Percentiles rank a stretch among this genome's conserved stretches.
Evolutionary conservation across 192 early-diverging fungal genomes (phyloP).

Genomic region (Coemansia sp.): DNA sequence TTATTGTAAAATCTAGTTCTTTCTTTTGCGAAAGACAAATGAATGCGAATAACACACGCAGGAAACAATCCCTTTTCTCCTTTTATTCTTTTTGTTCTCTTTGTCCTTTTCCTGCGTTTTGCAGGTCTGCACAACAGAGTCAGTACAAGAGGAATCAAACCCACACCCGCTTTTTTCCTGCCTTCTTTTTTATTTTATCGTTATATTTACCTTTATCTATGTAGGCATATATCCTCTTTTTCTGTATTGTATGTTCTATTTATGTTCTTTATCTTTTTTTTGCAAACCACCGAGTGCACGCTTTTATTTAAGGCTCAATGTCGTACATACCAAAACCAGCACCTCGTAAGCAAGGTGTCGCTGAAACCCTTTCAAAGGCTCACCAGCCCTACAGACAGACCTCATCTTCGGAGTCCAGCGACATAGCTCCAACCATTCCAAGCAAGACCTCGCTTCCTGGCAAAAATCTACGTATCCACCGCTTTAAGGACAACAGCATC

Average conservation of each 20-base stretch:
- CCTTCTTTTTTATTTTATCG: neutral
- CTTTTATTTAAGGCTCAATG: conserved; percentile 7
- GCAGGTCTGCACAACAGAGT: neutral
- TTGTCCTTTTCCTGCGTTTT: conserved; percentile 1
- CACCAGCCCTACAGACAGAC: neutral
- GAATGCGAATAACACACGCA: too few species aligned
- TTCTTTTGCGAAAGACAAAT: too few species aligned
- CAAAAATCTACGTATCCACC: neutral
- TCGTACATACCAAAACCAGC: conserved; percentile 31
- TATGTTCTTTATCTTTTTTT: neutral
- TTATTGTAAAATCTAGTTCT: too few species aligned
- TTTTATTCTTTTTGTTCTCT: conserved; percentile 2
- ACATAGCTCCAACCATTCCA: neutral
- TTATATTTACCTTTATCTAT: too few species aligned
- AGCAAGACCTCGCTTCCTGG: neutral
- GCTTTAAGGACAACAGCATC: conserved; percentile 5
- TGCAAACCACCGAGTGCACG: neutral
- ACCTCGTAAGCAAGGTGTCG: neutral
- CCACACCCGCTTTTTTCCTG: neutral
- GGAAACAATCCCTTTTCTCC: too few species aligned
- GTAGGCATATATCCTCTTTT: neutral
- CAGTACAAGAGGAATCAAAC: neutral
- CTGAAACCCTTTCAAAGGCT: neutral
- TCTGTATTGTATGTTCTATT: neutral
- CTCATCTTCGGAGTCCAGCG: neutral